Conservation (phyloP, 2,329 filamentous ascomycete genomes). For the Ophiostoma piceae region DNA sequence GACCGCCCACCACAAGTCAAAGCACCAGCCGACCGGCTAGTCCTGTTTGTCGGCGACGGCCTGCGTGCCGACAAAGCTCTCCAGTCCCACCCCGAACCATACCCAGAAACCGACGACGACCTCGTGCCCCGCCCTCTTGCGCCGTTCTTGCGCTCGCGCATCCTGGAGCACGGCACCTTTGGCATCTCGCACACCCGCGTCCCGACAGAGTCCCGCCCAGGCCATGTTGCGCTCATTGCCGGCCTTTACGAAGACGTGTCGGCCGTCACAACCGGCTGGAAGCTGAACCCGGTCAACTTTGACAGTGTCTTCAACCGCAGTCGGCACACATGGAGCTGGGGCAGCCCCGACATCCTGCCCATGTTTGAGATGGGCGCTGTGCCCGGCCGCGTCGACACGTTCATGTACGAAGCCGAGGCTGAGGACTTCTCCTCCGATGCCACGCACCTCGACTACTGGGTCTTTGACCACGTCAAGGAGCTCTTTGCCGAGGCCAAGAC, state of each 20-base stretch:
- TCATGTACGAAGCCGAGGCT: slow-evolving; percentile 73
- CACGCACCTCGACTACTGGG: slow-evolving; percentile 80
- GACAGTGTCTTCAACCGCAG: slow-evolving; percentile 98
- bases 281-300: slow-evolving; percentile 95
- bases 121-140: slow-evolving; percentile 74
- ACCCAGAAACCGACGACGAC: slow-evolving; percentile 59
- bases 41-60: slow-evolving; percentile 92
- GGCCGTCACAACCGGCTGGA: slow-evolving; percentile 95
- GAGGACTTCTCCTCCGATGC: slow-evolving; percentile 89
- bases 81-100: slow-evolving; percentile 85
- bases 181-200: slow-evolving; percentile 96
- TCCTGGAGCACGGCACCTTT: slow-evolving; percentile 87
- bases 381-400: slow-evolving; percentile 80
- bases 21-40: slow-evolving; percentile 80
- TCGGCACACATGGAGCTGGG: slow-evolving; percentile 98
- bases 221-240: slow-evolving; percentile 93
- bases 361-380: slow-evolving; percentile 97
- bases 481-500: slow-evolving; percentile 75
- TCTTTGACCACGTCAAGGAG: slow-evolving; percentile 87
- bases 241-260: slow-evolving; percentile 98
- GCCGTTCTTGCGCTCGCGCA: slow-evolving; percentile 82
- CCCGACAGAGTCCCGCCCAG: slow-evolving; percentile 91
- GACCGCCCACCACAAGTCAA: slow-evolving; percentile 54
- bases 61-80: slow-evolving; percentile 97
- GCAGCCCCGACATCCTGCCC: slow-evolving; percentile 90